Base-by-base conservation (phyloP, 768 basidiomycete species). In the Saitozyma podzolica region DNA sequence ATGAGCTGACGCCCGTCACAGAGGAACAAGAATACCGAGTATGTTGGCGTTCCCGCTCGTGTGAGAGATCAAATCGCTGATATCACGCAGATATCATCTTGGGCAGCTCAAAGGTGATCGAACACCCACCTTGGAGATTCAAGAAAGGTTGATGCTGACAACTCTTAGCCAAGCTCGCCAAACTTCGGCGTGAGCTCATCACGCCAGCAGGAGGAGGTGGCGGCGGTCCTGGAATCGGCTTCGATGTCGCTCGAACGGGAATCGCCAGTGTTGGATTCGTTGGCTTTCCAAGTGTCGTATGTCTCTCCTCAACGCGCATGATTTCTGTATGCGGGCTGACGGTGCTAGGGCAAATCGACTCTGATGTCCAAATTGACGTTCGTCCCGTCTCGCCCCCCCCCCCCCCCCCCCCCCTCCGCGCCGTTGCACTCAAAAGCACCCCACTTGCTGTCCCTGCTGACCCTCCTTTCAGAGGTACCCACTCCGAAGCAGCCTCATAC, bases 161-260 rank as follows among this genome's bases (percentile, higher is more conserved):
- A 59, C 58, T 17, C 50, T 8, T 55, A 78, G 95, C 96, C 60
- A 99, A 99, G 80, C 87, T 99, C 56, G 96, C 96, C 54, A 99
- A 99, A 79, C 88, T 98, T 51, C 85, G 92, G 65, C 86, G 96
- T 61, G 96, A 99, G 78, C 86, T 99, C 58, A 92, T 99, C 69
- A 83, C 86, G 9, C 87, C 90, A 0, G 82, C 89, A 5, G 80
- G 84, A 17, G 87, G 87, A 41, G 84, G 91, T 19, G 88, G 91
- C 9, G 94, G 94, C 0, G 93, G 94, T 0, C 92, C 90, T 0
- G 95, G 94, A 39, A 68, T 92, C 10, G 96, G 96, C 49, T 99
- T 99, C 83, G 96, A 99, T 84, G 96, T 99, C 43, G 95, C 95
- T 48, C 85, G 92, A 78, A 99, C 96, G 16, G 96, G 96, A 78